phyloP scores from a whole-genome alignment of 2,329 filamentous ascomycete species.

The Sclerotinia sclerotiorum region DNA sequence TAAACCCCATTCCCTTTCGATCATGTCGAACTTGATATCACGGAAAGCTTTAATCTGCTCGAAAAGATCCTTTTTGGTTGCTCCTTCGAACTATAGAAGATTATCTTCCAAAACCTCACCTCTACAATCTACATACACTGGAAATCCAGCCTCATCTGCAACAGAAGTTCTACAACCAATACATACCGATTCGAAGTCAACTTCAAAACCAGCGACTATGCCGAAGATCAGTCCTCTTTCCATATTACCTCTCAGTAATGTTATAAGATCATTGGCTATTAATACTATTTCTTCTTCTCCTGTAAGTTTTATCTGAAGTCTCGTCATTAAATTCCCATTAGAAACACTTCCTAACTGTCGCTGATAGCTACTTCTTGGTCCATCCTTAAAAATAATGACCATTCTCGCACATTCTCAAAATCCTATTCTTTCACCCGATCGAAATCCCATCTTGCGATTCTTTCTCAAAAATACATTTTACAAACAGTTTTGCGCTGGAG shows the following conservation, averaged over 20 bases:
- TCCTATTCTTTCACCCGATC: slow-evolving; percentile 69
- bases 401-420: slow-evolving; percentile 68
- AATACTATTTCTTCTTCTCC: slow-evolving; percentile 69
- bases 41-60: slow-evolving; percentile 4
- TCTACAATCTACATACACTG: slow-evolving; percentile 25
- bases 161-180: slow-evolving; percentile 21
- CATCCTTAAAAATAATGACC: slow-evolving; percentile 68
- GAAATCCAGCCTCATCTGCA: slow-evolving; percentile 24
- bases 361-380: slow-evolving; percentile 58
- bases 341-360: slow-evolving; percentile 29
- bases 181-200: background rate
- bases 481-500: slow-evolving; percentile 86
- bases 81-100: slow-evolving; percentile 22
- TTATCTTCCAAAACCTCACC: slow-evolving; percentile 35
- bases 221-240: slow-evolving; percentile 52
- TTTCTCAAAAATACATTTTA: slow-evolving; percentile 83
- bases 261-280: slow-evolving; percentile 69
- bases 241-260: slow-evolving; percentile 63
- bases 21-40: slow-evolving; percentile 6
- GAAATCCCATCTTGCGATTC: slow-evolving; percentile 67
- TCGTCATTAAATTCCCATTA: too few relatives aligned
- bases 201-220: slow-evolving; percentile 28
- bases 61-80: background rate
- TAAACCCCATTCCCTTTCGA: background rate
- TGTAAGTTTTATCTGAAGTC: slow-evolving; percentile 25